Percentiles rank a stretch among this genome's conserved stretches.
These are phyloP conservation scores for Aspergillus alliaceus DNA, from an alignment of 2,329 filamentous ascomycete genomes.

Conservation along the genomic window DNA sequence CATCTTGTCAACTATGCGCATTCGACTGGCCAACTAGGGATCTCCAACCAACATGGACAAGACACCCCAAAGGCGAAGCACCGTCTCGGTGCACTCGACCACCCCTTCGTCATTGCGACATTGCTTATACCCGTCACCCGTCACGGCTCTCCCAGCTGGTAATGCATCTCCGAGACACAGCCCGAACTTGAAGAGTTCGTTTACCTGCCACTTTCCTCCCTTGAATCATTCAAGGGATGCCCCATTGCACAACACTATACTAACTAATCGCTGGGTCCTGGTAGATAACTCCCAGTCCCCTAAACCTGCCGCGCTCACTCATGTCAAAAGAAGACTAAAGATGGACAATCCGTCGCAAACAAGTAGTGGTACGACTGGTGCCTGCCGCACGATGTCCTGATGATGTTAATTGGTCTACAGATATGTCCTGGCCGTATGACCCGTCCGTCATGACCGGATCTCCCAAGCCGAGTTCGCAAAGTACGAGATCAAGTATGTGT, in stretches of 20 bases:
- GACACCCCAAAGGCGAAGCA: conserved; percentile 25
- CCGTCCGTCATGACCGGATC: conserved; percentile 24
- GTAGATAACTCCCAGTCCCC: conserved; percentile 20
- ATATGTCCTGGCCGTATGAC: conserved; percentile 32
- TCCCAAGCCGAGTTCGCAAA: not conserved
- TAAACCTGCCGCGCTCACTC: conserved; percentile 30
- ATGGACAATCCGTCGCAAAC: conserved; percentile 33
- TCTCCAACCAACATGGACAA: conserved; percentile 25
- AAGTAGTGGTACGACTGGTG: conserved; percentile 17
- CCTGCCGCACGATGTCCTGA: not conserved
- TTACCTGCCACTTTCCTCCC: not conserved
- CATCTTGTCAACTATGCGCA: conserved; percentile 29
- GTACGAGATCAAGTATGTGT: conserved; percentile 3
- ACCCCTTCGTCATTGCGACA: conserved; percentile 24
- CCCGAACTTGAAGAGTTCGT: conserved; percentile 25
- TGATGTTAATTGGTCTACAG: conserved; percentile 15
- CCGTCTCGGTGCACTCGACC: conserved; percentile 22
- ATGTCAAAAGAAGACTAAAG: conserved; percentile 30
- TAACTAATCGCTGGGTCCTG: conserved; percentile 20
- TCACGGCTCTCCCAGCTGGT: conserved; percentile 15
- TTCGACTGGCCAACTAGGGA: conserved; percentile 11
- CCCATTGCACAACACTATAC: conserved; percentile 1
- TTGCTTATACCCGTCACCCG: conserved; percentile 25
- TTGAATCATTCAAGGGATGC: conserved; percentile 10
- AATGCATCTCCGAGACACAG: conserved; percentile 19